A percentile compares a stretch with the other conserved stretches of the same genome.
phyloP scores from a whole-genome alignment of 495 filamentous ascomycete genomes.

The Chaetomium fimeti region DNA sequence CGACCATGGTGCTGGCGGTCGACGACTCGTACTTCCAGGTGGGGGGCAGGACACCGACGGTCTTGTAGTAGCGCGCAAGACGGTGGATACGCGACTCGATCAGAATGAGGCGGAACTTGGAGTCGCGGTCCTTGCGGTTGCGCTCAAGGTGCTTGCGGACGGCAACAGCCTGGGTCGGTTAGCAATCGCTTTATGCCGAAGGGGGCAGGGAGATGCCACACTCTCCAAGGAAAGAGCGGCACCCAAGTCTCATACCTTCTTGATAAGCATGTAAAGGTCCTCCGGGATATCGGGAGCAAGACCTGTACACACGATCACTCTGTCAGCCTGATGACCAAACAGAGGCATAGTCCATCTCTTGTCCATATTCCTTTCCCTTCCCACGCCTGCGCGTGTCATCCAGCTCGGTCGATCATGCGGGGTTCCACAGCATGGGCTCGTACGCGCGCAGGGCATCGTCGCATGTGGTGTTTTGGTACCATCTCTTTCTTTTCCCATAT shows the following conservation, averaged over 20 bases:
- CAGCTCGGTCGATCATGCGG: background rate
- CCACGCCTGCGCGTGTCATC: constrained; percentile 6
- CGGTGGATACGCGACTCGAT: constrained; percentile 99
- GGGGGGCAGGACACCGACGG: constrained; percentile 94
- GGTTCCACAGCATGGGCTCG: background rate
- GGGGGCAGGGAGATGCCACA: background rate
- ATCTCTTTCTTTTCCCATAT: constrained; percentile 11
- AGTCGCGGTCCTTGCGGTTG: constrained; percentile 99
- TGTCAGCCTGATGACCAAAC: constrained; percentile 94
- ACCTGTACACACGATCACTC: constrained; percentile 84
- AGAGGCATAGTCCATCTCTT: constrained; percentile 62
- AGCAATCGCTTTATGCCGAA: background rate
- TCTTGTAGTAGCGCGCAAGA: constrained; percentile 94
- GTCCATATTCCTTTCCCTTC: constrained; percentile 9
- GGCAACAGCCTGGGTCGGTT: constrained; percentile 72
- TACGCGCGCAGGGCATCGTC: constrained; percentile 1
- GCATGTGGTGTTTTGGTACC: constrained; percentile 9
- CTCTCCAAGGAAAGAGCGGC: background rate
- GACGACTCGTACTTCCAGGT: constrained; percentile 95
- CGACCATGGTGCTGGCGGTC: constrained; percentile 62
- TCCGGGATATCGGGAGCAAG: constrained; percentile 96
- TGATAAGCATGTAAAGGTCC: constrained; percentile 97
- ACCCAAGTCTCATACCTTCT: constrained; percentile 67
- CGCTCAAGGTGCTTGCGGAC: constrained; percentile 99
- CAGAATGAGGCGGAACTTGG: constrained; percentile 99